These are phyloP conservation scores for Suhomyces yuchorum DNA, from an alignment of 1,139 yeast species.

Conservation along the genomic window DNA sequence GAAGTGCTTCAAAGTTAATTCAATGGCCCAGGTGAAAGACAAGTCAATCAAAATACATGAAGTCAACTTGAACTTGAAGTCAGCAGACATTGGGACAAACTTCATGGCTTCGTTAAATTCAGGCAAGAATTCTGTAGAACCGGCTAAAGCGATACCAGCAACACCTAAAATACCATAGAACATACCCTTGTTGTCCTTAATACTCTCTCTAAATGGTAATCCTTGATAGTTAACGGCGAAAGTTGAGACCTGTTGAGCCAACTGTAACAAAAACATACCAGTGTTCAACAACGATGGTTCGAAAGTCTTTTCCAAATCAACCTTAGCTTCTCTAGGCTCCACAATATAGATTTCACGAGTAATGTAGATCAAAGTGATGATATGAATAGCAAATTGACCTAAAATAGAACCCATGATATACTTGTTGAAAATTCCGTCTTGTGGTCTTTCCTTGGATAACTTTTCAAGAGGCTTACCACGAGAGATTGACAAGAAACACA, in stretches of 20 bases:
- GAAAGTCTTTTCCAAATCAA: conserved; percentile 88
- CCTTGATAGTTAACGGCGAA: conserved; percentile 98
- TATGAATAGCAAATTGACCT: conserved; percentile 95
- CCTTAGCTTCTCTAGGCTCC: conserved; percentile 88
- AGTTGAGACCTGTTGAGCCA: conserved; percentile 96
- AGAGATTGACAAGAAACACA: conserved; percentile 93
- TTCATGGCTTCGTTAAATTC: conserved; percentile 90
- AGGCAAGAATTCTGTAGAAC: conserved; percentile 93
- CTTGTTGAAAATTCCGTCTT: conserved; percentile 91
- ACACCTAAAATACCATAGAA: conserved; percentile 93
- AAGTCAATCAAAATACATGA: conserved; percentile 74
- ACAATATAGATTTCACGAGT: conserved; percentile 79
- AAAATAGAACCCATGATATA: conserved; percentile 97
- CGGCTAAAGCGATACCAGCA: conserved; percentile 82
- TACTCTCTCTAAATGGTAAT: conserved; percentile 91
- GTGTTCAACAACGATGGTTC: conserved; percentile 90
- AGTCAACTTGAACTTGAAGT: conserved; percentile 81
- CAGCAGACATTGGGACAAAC: conserved; percentile 79
- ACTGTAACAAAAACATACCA: conserved; percentile 90
- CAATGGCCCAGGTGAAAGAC: conserved; percentile 77
- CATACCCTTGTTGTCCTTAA: conserved; percentile 93
- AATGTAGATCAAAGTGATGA: conserved; percentile 77
- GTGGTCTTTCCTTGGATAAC: conserved; percentile 93
- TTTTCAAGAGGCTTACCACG: conserved; percentile 91
- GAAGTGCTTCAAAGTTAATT: conserved; percentile 72